phyloP scores from a whole-genome alignment of 257 asterid species.

The Solanum boliviense region DNA sequence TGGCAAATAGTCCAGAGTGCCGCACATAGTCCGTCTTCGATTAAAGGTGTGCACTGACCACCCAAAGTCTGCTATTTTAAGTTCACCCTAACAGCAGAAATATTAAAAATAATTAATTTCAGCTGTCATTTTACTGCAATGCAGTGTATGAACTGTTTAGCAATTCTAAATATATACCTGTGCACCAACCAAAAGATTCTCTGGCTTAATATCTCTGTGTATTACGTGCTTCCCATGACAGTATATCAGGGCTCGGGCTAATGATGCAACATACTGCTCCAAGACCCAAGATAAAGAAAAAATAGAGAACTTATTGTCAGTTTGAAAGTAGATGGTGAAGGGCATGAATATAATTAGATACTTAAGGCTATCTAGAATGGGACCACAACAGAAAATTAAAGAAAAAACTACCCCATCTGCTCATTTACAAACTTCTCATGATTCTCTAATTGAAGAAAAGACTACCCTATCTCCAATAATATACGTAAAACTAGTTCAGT shows the following conservation, averaged over 20 bases:
- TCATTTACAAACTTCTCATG: background rate
- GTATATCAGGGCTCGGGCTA: slow-evolving; percentile 91
- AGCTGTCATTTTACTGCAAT: background rate
- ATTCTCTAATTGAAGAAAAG: background rate
- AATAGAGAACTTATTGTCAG: background rate
- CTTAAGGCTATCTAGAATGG: background rate
- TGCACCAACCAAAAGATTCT: slow-evolving; percentile 89
- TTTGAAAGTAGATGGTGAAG: background rate
- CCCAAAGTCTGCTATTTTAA: slow-evolving; percentile 94
- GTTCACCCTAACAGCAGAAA: slow-evolving; percentile 61
- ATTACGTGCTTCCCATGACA: slow-evolving; percentile 98
- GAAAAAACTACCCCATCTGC: background rate
- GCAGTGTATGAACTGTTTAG: background rate
- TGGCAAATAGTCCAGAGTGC: slow-evolving; percentile 95
- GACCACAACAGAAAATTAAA: background rate
- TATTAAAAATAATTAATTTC: background rate
- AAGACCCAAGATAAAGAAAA: background rate
- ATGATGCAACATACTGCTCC: slow-evolving; percentile 78
- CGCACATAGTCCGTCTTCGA: slow-evolving; percentile 96
- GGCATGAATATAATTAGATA: background rate
- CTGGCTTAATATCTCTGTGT: slow-evolving; percentile 95
- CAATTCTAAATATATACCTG: slow-evolving; percentile 29
- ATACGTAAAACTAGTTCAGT: background rate
- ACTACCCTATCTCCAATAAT: background rate
- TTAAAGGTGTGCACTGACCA: slow-evolving; percentile 98